Conservation (phyloP, 2,329 filamentous ascomycete genomes). For the Paracorniculantispora psalliotae region DNA sequence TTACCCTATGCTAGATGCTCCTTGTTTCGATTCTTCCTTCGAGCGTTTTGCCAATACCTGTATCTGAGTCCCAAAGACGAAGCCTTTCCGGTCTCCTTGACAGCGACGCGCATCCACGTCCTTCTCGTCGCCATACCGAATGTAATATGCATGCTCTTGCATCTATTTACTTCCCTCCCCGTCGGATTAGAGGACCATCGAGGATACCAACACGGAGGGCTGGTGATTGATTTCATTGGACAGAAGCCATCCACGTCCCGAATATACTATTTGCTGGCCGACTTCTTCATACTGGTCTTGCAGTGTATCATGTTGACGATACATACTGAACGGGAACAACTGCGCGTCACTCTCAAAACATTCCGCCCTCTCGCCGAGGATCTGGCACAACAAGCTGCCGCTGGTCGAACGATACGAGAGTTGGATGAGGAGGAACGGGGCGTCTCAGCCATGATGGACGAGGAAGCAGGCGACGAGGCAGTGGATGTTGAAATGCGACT, state of each 20-base stretch:
- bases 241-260: conserved; percentile 57
- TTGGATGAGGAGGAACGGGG: conserved; percentile 55
- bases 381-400: conserved; percentile 22
- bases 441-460: conserved; percentile 36
- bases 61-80: conserved; percentile 61
- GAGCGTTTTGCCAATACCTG: conserved; percentile 54
- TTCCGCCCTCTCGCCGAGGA: conserved; percentile 30
- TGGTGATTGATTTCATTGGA: conserved; percentile 64
- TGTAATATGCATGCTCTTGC: conserved; percentile 55
- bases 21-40: conserved; percentile 56
- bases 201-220: conserved; percentile 62
- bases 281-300: conserved; percentile 50
- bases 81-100: conserved; percentile 49
- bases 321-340: conserved; percentile 54
- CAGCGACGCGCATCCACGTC: conserved; percentile 53
- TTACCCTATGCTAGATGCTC: conserved; percentile 48
- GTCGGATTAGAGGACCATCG: conserved; percentile 55
- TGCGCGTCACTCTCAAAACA: conserved; percentile 44
- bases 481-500: conserved; percentile 44
- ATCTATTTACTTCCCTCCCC: conserved; percentile 51
- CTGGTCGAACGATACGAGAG: conserved; percentile 39
- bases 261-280: conserved; percentile 50
- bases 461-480: conserved; percentile 31
- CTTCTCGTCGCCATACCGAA: conserved; percentile 55
- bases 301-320: conserved; percentile 63